Base-by-base conservation (phyloP, 2,329 filamentous ascomycete species). In the Furcasterigmium furcatum region DNA sequence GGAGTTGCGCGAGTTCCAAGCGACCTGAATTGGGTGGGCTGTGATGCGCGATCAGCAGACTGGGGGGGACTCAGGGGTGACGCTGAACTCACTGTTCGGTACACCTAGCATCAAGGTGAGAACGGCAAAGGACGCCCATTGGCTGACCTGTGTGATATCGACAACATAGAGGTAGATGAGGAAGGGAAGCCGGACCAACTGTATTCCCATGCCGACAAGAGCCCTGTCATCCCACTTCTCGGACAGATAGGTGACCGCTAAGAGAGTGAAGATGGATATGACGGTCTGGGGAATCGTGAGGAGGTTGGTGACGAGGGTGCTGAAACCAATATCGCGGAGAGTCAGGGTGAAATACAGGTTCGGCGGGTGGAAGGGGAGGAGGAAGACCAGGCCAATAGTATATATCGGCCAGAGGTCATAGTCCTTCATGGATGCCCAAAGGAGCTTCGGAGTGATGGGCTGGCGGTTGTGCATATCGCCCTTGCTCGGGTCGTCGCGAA, bases 401-500 rank as follows among this genome's bases (percentile, higher is more conserved):
- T 82, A 81, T 5, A 77, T 52, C 0, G 75, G 76, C 63, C 64
- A 67, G 27, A 70, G 52, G 22, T 67, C 64, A 46, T 73, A 81
- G 49, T 83, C 80, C 4, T 63, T 65, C 1, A 82, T 59, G 4
- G 72, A 72, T 22, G 75, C 59, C 71, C 74, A 80, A 1, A 82
- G 67, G 2, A 71, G 61, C 4, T 58, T 62, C 1, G 65, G 67
- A 1, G 74, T 77, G 29, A 84, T 73, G 0, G 74, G 72, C 56
- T 82, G 66, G 5, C 80, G 72, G 51, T 83, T 83, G 56, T 82
- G 77, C 77, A 84, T n/a, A n/a, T n/a, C n/a, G n/a, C n/a, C n/a
- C n/a, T n/a, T n/a, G n/a, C n/a, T n/a, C n/a, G n/a, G n/a, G n/a
- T n/a, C n/a, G n/a, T n/a, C n/a, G n/a, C 82, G 74, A 6, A 74